Base-by-base conservation (phyloP, 1,284 basidiomycete genomes). In the Peniophora sp. region DNA sequence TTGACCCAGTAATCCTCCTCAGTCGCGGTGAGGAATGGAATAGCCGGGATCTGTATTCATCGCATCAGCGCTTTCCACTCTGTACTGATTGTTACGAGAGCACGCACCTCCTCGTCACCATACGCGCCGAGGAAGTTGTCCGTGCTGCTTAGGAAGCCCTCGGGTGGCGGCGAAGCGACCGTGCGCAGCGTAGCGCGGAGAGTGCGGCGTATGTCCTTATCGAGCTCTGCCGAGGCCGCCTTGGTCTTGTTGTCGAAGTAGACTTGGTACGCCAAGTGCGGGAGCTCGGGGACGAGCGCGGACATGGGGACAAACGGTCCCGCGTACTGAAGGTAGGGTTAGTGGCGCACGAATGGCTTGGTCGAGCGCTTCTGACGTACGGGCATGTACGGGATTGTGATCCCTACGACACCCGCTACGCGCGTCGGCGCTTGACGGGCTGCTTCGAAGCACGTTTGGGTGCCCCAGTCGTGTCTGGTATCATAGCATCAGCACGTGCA, bases 1-100 rank as follows among this genome's bases (percentile, higher is more conserved):
- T 81, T 70, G 0, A 85, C 73, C 53, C 84, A 76, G 58, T 85
- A 87, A 53, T 81, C 75, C 58, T 88, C 85, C 63, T 86, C 81
- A 22, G 73, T 70, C 0, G 59, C 46, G 0, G 71, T 70, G 43
- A 85, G 73, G 64, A 80, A 85, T 0, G 79, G 75, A 47, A 84
- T 72, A 0, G 75, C 71, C 3, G 77, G 72, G 35, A 84, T 81
- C 80, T 85, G 39, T 11, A n/a, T 15, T 22, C n/a, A 32, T 32
- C n/a, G 8, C 39, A 15, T 41, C 39, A 41, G 15, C 35, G 35
- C n/a, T 36, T 11, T 52, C 2, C 17, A 24, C 3, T 43, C 18
- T 24, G 2, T 32, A 36, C 47, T 47, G n/a, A 20, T 50, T n/a
- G n/a, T n/a, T n/a, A n/a, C n/a, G 23, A 49, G n/a, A 10, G n/a